These are phyloP conservation scores for Coemansia sp. DNA, from an alignment of 192 early-diverging fungal species.

Conservation along the genomic window DNA sequence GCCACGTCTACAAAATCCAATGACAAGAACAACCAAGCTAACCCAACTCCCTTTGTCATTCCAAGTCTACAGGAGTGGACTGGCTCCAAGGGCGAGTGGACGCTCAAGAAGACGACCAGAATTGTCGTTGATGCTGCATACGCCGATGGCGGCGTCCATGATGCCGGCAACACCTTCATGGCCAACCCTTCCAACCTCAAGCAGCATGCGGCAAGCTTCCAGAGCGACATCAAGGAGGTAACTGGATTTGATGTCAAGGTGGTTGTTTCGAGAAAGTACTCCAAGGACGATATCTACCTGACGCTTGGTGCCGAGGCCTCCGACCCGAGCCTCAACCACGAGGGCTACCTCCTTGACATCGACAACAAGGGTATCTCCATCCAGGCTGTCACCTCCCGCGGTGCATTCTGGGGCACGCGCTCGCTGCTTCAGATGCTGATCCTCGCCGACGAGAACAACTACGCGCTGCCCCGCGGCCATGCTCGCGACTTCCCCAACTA, in stretches of 20 bases:
- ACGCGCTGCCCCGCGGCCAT: slow-evolving; percentile 39
- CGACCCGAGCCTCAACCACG: slow-evolving; percentile 31
- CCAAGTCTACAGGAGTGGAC: slow-evolving; percentile 46
- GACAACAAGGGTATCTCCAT: slow-evolving; percentile 35
- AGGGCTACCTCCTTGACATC: slow-evolving; percentile 44
- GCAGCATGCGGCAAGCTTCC: slow-evolving; percentile 36
- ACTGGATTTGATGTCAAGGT: slow-evolving; percentile 37
- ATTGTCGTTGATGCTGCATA: slow-evolving; percentile 45
- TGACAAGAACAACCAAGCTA: slow-evolving; percentile 4
- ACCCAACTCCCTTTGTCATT: slow-evolving; percentile 49
- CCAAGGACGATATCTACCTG: slow-evolving; percentile 40
- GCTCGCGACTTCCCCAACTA: slow-evolving; percentile 54
- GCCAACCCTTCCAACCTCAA: slow-evolving; percentile 40
- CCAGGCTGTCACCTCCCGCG: slow-evolving; percentile 43
- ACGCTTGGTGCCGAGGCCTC: slow-evolving; percentile 41
- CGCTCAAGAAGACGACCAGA: slow-evolving; percentile 29
- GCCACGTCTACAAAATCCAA: slow-evolving; percentile 6
- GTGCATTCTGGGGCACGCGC: slow-evolving; percentile 52
- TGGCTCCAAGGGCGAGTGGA: slow-evolving; percentile 39
- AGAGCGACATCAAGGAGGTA: slow-evolving; percentile 36
- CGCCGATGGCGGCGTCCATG: slow-evolving; percentile 29
- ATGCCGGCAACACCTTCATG: slow-evolving; percentile 37
- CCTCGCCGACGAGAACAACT: slow-evolving; percentile 39
- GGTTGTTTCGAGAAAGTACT: slow-evolving; percentile 22
- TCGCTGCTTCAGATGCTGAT: slow-evolving; percentile 54